These are phyloP conservation scores for Colletotrichum falcatum DNA, from an alignment of 2,329 filamentous ascomycete genomes.

Conservation along the genomic window DNA sequence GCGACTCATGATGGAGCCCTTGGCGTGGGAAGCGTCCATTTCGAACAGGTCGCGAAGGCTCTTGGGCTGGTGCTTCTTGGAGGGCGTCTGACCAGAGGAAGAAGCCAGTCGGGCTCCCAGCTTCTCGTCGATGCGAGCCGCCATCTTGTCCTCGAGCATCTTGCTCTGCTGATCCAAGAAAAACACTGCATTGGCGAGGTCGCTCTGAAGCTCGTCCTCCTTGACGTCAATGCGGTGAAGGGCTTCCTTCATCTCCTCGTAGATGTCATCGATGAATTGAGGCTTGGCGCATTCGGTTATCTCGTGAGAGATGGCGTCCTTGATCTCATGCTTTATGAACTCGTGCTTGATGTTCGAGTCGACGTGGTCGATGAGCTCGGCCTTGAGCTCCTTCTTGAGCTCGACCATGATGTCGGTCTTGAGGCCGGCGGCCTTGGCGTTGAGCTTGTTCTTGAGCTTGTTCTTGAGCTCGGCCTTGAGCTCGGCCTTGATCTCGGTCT, in stretches of 20 bases:
- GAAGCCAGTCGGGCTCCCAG: too few relatives aligned
- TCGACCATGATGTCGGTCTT: background rate
- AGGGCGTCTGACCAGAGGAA: too few relatives aligned
- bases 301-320: background rate
- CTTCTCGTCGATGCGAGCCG: background rate
- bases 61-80: background rate
- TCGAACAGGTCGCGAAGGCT: background rate
- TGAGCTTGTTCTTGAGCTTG: background rate
- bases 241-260: background rate
- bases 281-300: background rate
- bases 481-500: background rate
- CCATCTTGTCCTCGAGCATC: background rate
- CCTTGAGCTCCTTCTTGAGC: background rate
- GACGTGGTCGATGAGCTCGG: background rate
- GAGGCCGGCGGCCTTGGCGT: background rate
- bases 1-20: too few relatives aligned
- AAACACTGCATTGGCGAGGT: rapidly evolving
- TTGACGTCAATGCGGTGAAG: background rate
- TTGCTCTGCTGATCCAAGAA: background rate
- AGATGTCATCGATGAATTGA: background rate
- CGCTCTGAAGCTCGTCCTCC: background rate
- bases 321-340: background rate
- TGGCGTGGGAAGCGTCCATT: too few relatives aligned
- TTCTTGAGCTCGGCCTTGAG: background rate
- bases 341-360: background rate